Base-by-base conservation (phyloP, 768 basidiomycete genomes). In the Pulveroboletus sp. region DNA sequence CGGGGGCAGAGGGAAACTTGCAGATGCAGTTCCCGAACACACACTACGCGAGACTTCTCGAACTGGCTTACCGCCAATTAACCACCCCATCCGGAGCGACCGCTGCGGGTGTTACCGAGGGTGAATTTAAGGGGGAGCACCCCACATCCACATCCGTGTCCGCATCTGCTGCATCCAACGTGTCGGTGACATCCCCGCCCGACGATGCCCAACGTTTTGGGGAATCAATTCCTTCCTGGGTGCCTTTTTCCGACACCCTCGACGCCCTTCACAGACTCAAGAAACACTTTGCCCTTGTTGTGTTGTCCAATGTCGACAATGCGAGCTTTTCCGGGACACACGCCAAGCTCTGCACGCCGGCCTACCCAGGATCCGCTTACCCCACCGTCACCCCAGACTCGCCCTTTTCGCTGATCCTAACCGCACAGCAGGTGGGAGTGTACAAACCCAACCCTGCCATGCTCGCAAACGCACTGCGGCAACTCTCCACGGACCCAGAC, bases 271-370 rank as follows among this genome's bases (percentile, higher is more conserved):
- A 72, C 41, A 65, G 72, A 24, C 78, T 90, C 43, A 73, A 84
- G 32, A 71, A 74, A 47, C 76, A 78, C 59, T 89, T 79, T 71
- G 82, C 81, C 47, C 81, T 90, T 50, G 75, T 82, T 50, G 84
- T 88, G 6, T 74, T 90, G 33, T 88, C 86, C 55, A 90, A 90
- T 64, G 82, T 90, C 59, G 87, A 90, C 55, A 75, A 75, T 48
- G 61, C 57, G 20, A 84, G 84, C 27, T 87, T 88, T 60, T 68
- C 75, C 4, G 68, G 74, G 53, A 88, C 85, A 0, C 81, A 82
- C 40, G 66, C 69, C 17, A 72, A 73, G 41, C 77, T 89, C 34
- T 55, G 56, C 51, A 41, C 46, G 24, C n/a, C 40, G 0, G 42
- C 42, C 45, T 38, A 53, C 39, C 49, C 47, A 16, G 52, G 47